phyloP scores from a whole-genome alignment of 306 rosid species.

The Sechiopsis laciniata region DNA sequence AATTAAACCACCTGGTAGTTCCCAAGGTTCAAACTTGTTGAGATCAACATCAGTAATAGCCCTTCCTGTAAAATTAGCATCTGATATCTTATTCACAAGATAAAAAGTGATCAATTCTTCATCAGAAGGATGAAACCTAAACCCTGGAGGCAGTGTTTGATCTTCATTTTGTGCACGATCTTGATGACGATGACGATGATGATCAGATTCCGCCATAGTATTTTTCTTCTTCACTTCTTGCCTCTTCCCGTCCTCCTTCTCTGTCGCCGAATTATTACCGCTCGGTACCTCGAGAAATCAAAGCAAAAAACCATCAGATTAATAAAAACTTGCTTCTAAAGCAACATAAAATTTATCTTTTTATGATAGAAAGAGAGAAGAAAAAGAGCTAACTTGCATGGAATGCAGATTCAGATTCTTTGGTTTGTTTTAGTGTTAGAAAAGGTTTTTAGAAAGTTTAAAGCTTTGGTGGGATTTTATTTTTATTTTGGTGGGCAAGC shows the following conservation, averaged over 20 bases:
- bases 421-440: background rate
- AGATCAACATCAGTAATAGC: conserved; percentile 87
- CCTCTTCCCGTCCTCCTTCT: conserved; percentile 29
- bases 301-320: background rate
- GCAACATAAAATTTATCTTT: background rate
- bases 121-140: conserved; percentile 88
- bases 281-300: background rate
- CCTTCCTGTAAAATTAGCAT: conserved; percentile 54
- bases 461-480: conserved; percentile 19
- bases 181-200: background rate
- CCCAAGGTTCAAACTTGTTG: conserved; percentile 95
- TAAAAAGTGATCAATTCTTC: conserved; percentile 81
- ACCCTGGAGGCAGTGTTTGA: conserved; percentile 79
- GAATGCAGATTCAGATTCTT: background rate
- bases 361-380: conserved; percentile 1
- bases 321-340: background rate
- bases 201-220: conserved; percentile 32
- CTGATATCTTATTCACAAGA: conserved; percentile 71
- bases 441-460: background rate
- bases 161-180: conserved; percentile 30
- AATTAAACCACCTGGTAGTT: conserved; percentile 67
- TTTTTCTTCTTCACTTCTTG: conserved; percentile 31
- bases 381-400: conserved; percentile 23
- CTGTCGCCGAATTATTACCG: background rate
- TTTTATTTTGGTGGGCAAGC: conserved; percentile 29